Conservation (phyloP, 257 asterid species). For the Capsicum pubescens region DNA sequence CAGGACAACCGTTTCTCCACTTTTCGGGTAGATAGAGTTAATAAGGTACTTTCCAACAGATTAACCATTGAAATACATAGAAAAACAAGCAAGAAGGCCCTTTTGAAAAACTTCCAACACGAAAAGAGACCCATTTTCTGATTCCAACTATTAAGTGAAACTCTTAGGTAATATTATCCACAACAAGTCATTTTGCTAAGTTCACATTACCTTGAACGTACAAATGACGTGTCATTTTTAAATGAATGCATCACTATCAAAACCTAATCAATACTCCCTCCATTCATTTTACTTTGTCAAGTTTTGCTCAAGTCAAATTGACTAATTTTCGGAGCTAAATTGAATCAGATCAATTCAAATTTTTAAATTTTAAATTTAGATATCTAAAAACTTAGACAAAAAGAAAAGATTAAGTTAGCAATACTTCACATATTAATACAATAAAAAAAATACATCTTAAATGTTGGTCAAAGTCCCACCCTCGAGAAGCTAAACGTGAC, state of each 20-base stretch:
- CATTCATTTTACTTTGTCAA: too few relatives aligned
- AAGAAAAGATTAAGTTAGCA: too few relatives aligned
- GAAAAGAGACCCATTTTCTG: neutral
- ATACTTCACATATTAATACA: too few relatives aligned
- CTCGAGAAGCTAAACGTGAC: too few relatives aligned
- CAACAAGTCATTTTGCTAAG: neutral
- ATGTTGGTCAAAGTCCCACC: too few relatives aligned
- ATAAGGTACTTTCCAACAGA: neutral
- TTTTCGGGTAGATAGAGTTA: neutral
- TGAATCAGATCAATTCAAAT: too few relatives aligned
- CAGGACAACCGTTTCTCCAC: neutral
- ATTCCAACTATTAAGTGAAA: slow-evolving; percentile 8
- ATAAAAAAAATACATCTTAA: too few relatives aligned
- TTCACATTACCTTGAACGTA: neutral
- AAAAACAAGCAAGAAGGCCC: neutral
- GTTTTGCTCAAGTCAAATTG: too few relatives aligned
- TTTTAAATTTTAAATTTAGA: too few relatives aligned
- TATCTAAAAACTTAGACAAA: too few relatives aligned
- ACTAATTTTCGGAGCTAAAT: too few relatives aligned
- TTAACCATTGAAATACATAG: neutral
- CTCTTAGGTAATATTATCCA: neutral
- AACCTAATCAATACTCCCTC: neutral
- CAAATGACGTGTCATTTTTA: neutral
- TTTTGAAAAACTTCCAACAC: neutral
- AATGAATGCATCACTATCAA: slow-evolving; percentile 14